These are phyloP conservation scores for Aspergillus pseudoglaucus DNA, from an alignment of 2,329 filamentous ascomycete genomes.

Conservation along the genomic window DNA sequence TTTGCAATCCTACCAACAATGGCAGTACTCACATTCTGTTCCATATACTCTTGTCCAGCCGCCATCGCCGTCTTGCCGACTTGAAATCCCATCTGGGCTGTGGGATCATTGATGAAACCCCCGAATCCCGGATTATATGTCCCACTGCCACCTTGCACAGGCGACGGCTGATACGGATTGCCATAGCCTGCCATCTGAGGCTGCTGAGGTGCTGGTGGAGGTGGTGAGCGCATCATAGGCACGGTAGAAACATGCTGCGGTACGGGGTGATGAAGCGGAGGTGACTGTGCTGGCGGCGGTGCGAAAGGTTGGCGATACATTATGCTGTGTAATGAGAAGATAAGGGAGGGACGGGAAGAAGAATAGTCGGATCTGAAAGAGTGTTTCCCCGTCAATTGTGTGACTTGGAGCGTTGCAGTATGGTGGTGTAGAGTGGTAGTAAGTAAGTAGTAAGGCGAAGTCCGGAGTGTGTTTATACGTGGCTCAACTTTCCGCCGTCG, in stretches of 20 bases:
- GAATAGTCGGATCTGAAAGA: conserved; percentile 11
- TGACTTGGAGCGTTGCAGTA: not conserved
- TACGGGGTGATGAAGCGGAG: conserved; percentile 91
- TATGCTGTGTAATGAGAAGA: conserved; percentile 9
- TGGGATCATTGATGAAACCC: conserved; percentile 91
- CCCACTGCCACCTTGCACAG: conserved; percentile 35
- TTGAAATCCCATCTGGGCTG: conserved; percentile 89
- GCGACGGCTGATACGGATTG: conserved; percentile 43
- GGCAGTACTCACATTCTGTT: conserved; percentile 67
- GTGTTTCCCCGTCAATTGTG: conserved; percentile 31
- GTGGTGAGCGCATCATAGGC: conserved; percentile 90
- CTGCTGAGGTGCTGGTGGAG: conserved; percentile 68
- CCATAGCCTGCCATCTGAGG: conserved; percentile 50
- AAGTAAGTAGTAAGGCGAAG: not conserved
- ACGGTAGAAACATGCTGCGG: conserved; percentile 98
- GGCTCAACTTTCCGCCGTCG: not conserved
- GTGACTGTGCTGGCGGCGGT: conserved; percentile 68
- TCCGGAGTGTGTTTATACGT: conserved; percentile 1
- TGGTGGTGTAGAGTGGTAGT: not conserved
- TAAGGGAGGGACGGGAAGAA: conserved; percentile 9
- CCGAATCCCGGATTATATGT: conserved; percentile 60
- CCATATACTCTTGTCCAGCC: conserved; percentile 88
- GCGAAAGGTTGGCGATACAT: conserved; percentile 87
- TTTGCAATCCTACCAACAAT: too few relatives aligned
- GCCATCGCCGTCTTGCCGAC: conserved; percentile 87